These are phyloP conservation scores for Boletus hoseneyae DNA, from an alignment of 1,284 basidiomycete species.

Conservation along the genomic window DNA sequence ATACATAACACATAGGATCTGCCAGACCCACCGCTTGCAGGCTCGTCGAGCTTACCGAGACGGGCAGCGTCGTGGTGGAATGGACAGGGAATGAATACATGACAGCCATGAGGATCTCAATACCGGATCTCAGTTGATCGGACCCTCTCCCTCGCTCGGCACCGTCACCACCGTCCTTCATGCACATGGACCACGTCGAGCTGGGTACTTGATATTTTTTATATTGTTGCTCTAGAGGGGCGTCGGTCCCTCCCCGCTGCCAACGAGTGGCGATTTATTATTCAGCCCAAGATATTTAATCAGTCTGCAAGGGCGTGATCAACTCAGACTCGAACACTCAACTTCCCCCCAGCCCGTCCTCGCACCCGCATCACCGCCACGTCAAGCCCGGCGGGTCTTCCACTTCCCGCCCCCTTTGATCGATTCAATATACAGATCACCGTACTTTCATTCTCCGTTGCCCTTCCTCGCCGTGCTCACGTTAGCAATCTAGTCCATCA, in stretches of 20 bases:
- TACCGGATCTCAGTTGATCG: slow-evolving; percentile 32
- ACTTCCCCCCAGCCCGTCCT: background rate
- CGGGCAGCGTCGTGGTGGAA: background rate
- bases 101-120: slow-evolving; percentile 22
- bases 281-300: slow-evolving; percentile 33
- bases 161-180: slow-evolving; percentile 19
- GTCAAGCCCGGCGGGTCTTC: background rate
- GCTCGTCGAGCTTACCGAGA: background rate
- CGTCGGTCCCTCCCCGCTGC: slow-evolving; percentile 1
- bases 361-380: slow-evolving; percentile 3
- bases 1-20: background rate
- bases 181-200: slow-evolving; percentile 7
- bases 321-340: slow-evolving; percentile 25
- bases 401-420: slow-evolving; percentile 14
- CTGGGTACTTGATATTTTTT: background rate
- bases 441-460: slow-evolving; percentile 21
- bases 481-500: slow-evolving; percentile 23
- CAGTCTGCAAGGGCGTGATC: slow-evolving; percentile 11
- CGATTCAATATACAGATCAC: slow-evolving; percentile 16
- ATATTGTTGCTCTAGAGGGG: background rate
- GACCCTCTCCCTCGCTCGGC: slow-evolving; percentile 20
- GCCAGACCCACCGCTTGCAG: background rate
- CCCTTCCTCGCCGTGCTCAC: slow-evolving; percentile 14
- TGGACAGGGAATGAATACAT: slow-evolving; percentile 2
- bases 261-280: slow-evolving; percentile 20